Evolutionary conservation across 1,284 basidiomycete species (phyloP).

Genomic region (Ustilago loliicola): DNA sequence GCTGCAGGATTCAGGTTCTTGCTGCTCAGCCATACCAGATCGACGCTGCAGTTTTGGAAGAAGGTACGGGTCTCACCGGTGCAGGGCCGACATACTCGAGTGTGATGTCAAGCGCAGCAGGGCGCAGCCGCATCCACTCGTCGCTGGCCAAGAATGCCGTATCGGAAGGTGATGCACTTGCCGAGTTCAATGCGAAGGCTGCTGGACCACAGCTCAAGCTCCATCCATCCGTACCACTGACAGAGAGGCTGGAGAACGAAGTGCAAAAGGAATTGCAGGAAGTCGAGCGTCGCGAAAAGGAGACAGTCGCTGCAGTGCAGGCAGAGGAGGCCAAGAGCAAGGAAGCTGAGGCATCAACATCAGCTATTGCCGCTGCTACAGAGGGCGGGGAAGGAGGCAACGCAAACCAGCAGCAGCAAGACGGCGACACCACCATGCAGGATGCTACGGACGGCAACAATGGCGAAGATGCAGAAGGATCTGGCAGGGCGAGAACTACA

Average conservation of each 20-base stretch:
- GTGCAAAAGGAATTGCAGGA: slow-evolving; percentile 64
- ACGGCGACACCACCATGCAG: slow-evolving; percentile 48
- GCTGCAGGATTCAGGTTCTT: slow-evolving; percentile 82
- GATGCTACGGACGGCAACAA: slow-evolving; percentile 21
- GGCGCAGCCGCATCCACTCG: slow-evolving; percentile 42
- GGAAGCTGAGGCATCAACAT: slow-evolving; percentile 25
- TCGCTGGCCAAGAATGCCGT: slow-evolving; percentile 55
- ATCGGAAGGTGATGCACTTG: slow-evolving; percentile 61
- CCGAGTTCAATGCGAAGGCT: slow-evolving; percentile 64
- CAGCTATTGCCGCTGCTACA: slow-evolving; percentile 8
- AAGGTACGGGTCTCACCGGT: slow-evolving; percentile 69
- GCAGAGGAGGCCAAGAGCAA: slow-evolving; percentile 45
- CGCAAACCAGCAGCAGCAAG: slow-evolving; percentile 27
- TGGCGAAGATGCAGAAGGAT: slow-evolving; percentile 18
- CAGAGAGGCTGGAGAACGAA: slow-evolving; percentile 64
- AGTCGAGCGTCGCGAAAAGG: slow-evolving; percentile 47
- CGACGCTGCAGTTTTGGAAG: slow-evolving; percentile 62
- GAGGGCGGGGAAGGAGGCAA: slow-evolving; percentile 13
- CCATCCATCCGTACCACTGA: slow-evolving; percentile 61
- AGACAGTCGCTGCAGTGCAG: slow-evolving; percentile 36
- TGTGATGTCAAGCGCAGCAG: slow-evolving; percentile 25
- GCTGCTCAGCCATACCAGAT: slow-evolving; percentile 63
- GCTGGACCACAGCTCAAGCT: slow-evolving; percentile 68
- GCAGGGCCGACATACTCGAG: slow-evolving; percentile 58
- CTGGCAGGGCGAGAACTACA: slow-evolving; percentile 24